These are phyloP conservation scores for Adansonia grandidieri DNA, from an alignment of 441 rosid genomes.

Conservation along the genomic window DNA sequence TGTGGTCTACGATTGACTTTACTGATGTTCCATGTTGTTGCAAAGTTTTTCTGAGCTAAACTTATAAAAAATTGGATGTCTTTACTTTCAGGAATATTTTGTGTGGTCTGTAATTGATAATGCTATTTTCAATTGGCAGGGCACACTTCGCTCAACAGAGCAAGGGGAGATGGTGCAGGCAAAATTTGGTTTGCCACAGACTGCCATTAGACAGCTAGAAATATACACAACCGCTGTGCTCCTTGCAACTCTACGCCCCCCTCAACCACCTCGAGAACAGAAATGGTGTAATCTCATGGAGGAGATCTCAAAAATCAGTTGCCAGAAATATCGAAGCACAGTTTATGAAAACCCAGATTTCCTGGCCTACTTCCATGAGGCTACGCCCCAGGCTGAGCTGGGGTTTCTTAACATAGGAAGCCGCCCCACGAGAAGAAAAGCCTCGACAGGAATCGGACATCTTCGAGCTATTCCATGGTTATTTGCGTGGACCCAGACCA, in stretches of 20 bases:
- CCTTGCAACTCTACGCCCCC: conserved; percentile 83
- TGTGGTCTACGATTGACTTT: conserved; percentile 1
- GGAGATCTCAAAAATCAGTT: conserved; percentile 84
- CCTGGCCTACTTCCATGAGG: conserved; percentile 89
- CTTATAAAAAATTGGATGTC: neutral
- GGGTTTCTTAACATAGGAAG: conserved; percentile 96
- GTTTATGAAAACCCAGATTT: conserved; percentile 91
- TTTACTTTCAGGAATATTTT: conserved; percentile 18
- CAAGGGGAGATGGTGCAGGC: conserved; percentile 99
- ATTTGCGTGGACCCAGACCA: conserved; percentile 93
- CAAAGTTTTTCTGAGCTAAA: conserved; percentile 6
- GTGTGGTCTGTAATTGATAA: neutral
- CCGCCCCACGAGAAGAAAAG: conserved; percentile 84
- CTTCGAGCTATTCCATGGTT: conserved; percentile 96
- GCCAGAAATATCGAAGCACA: conserved; percentile 72
- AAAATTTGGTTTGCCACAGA: conserved; percentile 88
- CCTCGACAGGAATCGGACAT: conserved; percentile 83
- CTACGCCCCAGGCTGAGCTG: conserved; percentile 96
- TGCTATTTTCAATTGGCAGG: conserved; percentile 48
- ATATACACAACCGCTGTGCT: conserved; percentile 94
- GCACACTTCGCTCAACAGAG: conserved; percentile 95
- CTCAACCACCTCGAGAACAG: conserved; percentile 80
- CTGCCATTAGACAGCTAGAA: conserved; percentile 92
- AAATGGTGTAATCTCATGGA: conserved; percentile 96
- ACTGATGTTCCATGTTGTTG: neutral